Evolutionary conservation across 2,329 filamentous ascomycete genomes (phyloP), one percentile per base, ranked within the genome.

Genomic region (Fusarium floridanum): DNA sequence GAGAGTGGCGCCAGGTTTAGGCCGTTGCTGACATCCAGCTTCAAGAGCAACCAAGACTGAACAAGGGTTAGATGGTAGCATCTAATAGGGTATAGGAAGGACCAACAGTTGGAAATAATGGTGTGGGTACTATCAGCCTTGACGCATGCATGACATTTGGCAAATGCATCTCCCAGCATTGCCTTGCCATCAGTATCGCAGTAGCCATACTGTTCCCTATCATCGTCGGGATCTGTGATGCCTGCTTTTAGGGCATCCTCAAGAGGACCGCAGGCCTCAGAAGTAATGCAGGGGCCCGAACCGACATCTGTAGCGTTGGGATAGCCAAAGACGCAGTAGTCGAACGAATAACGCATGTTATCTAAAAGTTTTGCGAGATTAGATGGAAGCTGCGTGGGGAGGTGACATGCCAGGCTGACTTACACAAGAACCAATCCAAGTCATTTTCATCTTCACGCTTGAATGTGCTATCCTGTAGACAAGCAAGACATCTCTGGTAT

Each of bases 351-450:
- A 71, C 88, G 83, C 50, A 89, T 77, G 72, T 90, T 90, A 72
- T 90, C 88, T 90, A 22, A 34, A 6, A 3, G 32, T 11, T 22
- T 22, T 17, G 20, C n/a, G n/a, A 50, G 12, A 32, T 70, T 57
- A 67, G 48, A 50, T 32, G 48, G 10, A 39, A 12, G 29, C 5
- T 56, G 11, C 7, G 29, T 10, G 2, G 17, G 6, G 17, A 32
- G 27, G 45, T 32, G 17, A 16, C 8, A 20, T 6, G 9, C 60
- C 60, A 29, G 37, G 16, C 17, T 39, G n/a, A 81, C 88, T 81
- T 84, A 90, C 88, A 89, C 50, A 90, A 74, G 70, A 90, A 90
- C 88, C 88, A 90, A 57, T 83, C 82, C 70, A 88, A 87, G 71
- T 90, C 88, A 64, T 80, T 89, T 80, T 90, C 88, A 8, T 68